Evolutionary conservation across 2,329 filamentous ascomycete genomes (phyloP).

Genomic region (Diaporthe humulicola): DNA sequence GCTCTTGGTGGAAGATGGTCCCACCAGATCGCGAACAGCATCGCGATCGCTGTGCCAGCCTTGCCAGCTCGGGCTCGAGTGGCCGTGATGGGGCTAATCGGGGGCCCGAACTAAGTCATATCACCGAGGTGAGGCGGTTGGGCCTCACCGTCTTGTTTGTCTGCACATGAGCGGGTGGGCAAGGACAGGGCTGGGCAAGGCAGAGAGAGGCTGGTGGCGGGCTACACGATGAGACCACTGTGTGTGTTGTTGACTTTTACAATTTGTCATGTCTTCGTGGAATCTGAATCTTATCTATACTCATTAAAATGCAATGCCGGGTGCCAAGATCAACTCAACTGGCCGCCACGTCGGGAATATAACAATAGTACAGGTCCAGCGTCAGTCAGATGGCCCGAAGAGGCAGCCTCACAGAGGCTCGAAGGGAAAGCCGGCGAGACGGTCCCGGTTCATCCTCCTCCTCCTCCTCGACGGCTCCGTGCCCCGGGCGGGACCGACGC

Average conservation of each 20-base stretch:
- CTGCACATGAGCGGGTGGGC: not conserved
- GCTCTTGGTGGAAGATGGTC: not conserved
- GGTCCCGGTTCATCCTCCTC: not conserved
- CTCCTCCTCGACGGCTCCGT: not conserved
- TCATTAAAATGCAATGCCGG: slow-evolving; percentile 34
- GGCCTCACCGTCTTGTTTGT: not conserved
- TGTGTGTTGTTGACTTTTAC: not conserved
- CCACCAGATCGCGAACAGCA: not conserved
- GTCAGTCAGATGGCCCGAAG: not conserved
- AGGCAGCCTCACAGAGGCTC: slow-evolving; percentile 15
- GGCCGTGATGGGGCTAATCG: not conserved
- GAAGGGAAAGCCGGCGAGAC: not conserved
- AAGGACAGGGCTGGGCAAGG: not conserved
- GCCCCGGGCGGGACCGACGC: not conserved
- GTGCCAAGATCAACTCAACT: slow-evolving; percentile 5
- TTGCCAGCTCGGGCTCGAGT: not conserved
- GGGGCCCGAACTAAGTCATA: not conserved
- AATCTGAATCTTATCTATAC: slow-evolving; percentile 30
- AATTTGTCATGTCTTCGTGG: slow-evolving; percentile 35
- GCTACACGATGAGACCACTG: not conserved
- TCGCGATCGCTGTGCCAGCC: not conserved
- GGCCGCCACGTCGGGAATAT: slow-evolving; percentile 7
- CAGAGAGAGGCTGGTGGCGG: not conserved
- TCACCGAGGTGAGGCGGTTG: slow-evolving; percentile 14
- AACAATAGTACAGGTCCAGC: not conserved